A percentile compares a stretch with the other conserved stretches of the same genome.
phyloP scores from a whole-genome alignment of 2,329 filamentous ascomycete species.

The Leptographium radiaticola region DNA sequence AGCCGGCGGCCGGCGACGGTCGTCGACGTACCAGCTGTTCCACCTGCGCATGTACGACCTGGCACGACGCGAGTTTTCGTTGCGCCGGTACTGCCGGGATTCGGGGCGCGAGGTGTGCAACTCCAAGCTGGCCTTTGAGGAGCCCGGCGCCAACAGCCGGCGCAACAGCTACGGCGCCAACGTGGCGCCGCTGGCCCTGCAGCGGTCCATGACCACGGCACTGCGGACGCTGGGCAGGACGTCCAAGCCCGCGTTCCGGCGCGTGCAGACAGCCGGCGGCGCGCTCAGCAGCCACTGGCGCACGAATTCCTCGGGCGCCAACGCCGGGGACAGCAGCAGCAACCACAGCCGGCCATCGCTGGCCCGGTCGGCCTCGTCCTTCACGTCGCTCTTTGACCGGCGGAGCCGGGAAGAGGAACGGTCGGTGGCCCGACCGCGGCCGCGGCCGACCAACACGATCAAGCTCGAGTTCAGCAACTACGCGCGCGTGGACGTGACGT shows the following conservation, averaged over 20 bases:
- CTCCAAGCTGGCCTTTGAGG: conserved; percentile 57
- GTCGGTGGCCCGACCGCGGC: conserved; percentile 18
- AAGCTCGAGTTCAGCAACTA: conserved; percentile 97
- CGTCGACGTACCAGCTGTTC: conserved; percentile 61
- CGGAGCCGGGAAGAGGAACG: conserved; percentile 5
- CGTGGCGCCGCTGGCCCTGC: conserved; percentile 24
- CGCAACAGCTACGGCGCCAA: not conserved
- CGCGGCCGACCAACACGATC: conserved; percentile 57
- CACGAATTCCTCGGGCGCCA: conserved; percentile 1
- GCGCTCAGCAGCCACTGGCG: not conserved
- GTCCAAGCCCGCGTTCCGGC: conserved; percentile 20
- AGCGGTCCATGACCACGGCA: conserved; percentile 34
- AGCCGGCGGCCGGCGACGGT: conserved; percentile 30
- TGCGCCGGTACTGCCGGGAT: conserved; percentile 82
- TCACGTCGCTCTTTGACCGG: not conserved
- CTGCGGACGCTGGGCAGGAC: conserved; percentile 26
- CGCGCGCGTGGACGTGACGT: conserved; percentile 64
- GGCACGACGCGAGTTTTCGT: conserved; percentile 72
- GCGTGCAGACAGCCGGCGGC: conserved; percentile 7
- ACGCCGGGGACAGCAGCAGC: conserved; percentile 15
- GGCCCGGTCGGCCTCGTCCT: not conserved
- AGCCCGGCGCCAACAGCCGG: conserved; percentile 14
- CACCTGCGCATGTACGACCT: conserved; percentile 93
- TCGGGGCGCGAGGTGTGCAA: conserved; percentile 90
- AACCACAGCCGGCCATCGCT: not conserved